Base-by-base conservation (phyloP, 2,329 filamentous ascomycete species). In the Tolypocladium endophyticum region DNA sequence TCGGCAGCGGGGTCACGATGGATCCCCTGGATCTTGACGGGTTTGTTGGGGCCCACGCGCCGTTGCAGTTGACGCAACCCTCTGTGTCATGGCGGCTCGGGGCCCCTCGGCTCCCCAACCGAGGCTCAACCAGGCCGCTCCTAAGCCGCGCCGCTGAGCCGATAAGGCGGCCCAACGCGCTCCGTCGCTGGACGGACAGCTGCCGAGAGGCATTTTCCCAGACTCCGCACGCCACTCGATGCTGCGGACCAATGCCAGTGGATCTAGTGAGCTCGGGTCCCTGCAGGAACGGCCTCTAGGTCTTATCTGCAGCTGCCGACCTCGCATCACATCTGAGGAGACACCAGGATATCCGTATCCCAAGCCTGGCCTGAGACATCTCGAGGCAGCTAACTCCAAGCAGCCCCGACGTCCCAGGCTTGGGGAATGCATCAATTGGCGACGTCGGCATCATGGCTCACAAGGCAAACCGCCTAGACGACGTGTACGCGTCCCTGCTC, bases 401-500 rank as follows among this genome's bases (percentile, higher is more conserved):
- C 47, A 8, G 28, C 28, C 28, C 28, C 28, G 25, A 30, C 8
- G 47, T 52, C 47, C 28, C 47, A 52, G 28, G 18, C 25, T 4
- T 52, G 57, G 52, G 56, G 35, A 39, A 60, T 57, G 59, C 36
- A 25, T 23, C 56, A 47, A 54, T 58, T 45, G 54, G 35, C 36
- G 23, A 30, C 52, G 41, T 52, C 23, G 35, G 35, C 28, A 33
- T 54, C 54, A 53, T 56, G 23, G 33, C 18, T 35, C 50, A 50
- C 47, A 64, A 60, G 62, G 43, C 43, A 39, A 53, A 33, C 41
- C 14, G 54, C 16, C 61, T 75, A 23, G 73, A 76, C 55, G 59
- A 66, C 14, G 60, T 61, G 2, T 66, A 72, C 59, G 61, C 62
- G 23, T 60, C 65, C 9, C 62, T 69, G 23, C 67, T 75, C 47